A percentile compares a stretch with the other conserved stretches of the same genome.
These are phyloP conservation scores for Pachysandra terminalis DNA, from an alignment of 164 flowering plant species.

Conservation along the genomic window DNA sequence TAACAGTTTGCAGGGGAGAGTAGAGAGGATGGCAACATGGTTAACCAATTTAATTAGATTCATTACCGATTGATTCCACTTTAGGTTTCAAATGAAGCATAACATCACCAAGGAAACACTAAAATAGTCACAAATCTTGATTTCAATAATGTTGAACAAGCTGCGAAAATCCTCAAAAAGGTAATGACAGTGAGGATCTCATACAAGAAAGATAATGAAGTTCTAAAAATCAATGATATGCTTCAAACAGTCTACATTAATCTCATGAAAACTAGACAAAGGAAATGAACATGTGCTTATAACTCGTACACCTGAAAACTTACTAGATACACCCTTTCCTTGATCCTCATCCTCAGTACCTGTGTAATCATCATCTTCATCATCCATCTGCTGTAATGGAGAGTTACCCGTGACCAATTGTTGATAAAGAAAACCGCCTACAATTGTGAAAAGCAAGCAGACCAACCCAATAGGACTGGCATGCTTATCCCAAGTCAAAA, in stretches of 20 bases:
- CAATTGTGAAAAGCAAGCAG: slow-evolving; percentile 67
- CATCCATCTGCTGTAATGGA: slow-evolving; percentile 33
- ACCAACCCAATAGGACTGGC: slow-evolving; percentile 80
- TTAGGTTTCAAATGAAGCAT: too few species aligned
- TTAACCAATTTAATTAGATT: too few species aligned
- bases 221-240: too few species aligned
- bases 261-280: background rate
- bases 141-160: too few species aligned
- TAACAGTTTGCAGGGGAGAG: too few species aligned
- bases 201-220: too few species aligned
- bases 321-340: slow-evolving; percentile 44
- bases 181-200: background rate
- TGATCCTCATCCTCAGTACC: slow-evolving; percentile 33
- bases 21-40: too few species aligned
- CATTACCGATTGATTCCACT: too few species aligned
- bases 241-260: slow-evolving; percentile 4
- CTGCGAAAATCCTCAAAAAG: background rate
- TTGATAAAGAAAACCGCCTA: slow-evolving; percentile 84
- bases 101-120: too few species aligned
- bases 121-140: too few species aligned
- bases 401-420: slow-evolving; percentile 64
- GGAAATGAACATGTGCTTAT: slow-evolving; percentile 22
- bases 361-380: slow-evolving; percentile 30
- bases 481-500: slow-evolving; percentile 91
- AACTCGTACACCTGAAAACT: slow-evolving; percentile 50